Conservation (phyloP, 2,329 filamentous ascomycete species). For the Penicillium sp. region DNA sequence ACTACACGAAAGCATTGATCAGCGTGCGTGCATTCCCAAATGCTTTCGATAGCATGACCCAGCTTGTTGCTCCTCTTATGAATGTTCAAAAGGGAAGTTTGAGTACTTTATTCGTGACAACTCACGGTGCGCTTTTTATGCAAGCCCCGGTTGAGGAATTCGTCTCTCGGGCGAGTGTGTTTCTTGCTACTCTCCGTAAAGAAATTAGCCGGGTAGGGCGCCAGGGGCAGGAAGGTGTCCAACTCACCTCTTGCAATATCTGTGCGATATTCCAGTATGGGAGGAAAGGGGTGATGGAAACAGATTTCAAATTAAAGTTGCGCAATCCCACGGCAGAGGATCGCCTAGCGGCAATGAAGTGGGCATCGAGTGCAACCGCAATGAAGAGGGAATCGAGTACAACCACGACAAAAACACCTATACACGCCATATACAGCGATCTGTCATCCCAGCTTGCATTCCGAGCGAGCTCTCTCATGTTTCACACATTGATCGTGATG, state of each 20-base stretch:
- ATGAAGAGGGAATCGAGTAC: background rate
- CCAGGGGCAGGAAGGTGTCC: constrained; percentile 53
- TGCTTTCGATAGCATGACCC: constrained; percentile 55
- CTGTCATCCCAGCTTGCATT: constrained; percentile 28
- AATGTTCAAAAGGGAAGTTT: constrained; percentile 34
- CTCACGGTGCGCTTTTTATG: constrained; percentile 52
- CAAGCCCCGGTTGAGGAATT: constrained; percentile 38
- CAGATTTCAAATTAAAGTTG: constrained; percentile 25
- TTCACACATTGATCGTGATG: constrained; percentile 43
- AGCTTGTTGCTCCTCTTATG: constrained; percentile 52
- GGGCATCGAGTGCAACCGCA: constrained; percentile 3
- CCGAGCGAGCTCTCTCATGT: constrained; percentile 42
- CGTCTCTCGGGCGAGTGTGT: constrained; percentile 38
- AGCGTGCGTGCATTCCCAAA: constrained; percentile 55
- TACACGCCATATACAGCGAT: constrained; percentile 5
- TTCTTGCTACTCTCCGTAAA: constrained; percentile 46
- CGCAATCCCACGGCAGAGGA: constrained; percentile 11
- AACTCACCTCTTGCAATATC: constrained; percentile 55
- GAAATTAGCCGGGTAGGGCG: constrained; percentile 50
- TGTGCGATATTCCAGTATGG: constrained; percentile 57
- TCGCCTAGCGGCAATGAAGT: constrained; percentile 19
- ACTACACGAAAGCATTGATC: constrained; percentile 58
- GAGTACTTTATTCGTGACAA: constrained; percentile 52
- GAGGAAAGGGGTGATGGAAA: constrained; percentile 29
- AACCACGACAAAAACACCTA: background rate